Conservation (phyloP, 2,329 filamentous ascomycete species). For the Colletotrichum australisinense region DNA sequence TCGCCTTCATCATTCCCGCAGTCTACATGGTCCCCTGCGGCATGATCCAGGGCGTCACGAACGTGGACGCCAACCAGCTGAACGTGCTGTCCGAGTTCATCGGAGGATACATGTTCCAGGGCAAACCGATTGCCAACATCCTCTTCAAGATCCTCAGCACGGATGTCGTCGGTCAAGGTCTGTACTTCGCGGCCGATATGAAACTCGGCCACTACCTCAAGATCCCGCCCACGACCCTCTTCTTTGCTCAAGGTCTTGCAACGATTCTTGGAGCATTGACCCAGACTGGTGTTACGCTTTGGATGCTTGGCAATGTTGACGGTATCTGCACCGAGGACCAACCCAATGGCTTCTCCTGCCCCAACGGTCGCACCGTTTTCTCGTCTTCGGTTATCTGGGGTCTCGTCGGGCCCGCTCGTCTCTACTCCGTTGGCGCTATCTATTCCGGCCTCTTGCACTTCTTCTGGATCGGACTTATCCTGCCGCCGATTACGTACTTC, state of each 20-base stretch:
- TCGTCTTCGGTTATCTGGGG: constrained; percentile 72
- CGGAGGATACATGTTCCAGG: constrained; percentile 61
- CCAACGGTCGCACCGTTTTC: constrained; percentile 69
- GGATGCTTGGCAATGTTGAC: constrained; percentile 56
- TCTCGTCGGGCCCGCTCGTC: constrained; percentile 58
- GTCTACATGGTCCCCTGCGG: constrained; percentile 61
- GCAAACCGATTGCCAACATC: constrained; percentile 50
- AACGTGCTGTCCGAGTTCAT: constrained; percentile 31
- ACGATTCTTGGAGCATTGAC: constrained; percentile 51
- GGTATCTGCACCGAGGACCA: constrained; percentile 63
- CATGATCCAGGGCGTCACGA: constrained; percentile 56
- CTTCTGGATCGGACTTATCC: constrained; percentile 60
- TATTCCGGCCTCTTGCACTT: constrained; percentile 65
- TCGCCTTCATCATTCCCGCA: constrained; percentile 56
- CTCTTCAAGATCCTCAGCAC: constrained; percentile 48
- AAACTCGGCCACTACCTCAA: constrained; percentile 63
- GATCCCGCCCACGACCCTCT: constrained; percentile 67
- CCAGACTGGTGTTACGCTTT: constrained; percentile 47
- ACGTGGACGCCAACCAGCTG: constrained; percentile 56
- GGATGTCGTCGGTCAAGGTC: constrained; percentile 47
- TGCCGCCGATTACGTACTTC: constrained; percentile 61
- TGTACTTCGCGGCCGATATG: constrained; percentile 60
- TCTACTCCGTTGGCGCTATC: constrained; percentile 51
- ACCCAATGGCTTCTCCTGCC: constrained; percentile 64
- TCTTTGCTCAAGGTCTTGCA: constrained; percentile 71